Percentiles rank a stretch among this genome's conserved stretches.
Conservation (phyloP, 2,329 filamentous ascomycete species). For the Chrysosporium queenslandicum region DNA sequence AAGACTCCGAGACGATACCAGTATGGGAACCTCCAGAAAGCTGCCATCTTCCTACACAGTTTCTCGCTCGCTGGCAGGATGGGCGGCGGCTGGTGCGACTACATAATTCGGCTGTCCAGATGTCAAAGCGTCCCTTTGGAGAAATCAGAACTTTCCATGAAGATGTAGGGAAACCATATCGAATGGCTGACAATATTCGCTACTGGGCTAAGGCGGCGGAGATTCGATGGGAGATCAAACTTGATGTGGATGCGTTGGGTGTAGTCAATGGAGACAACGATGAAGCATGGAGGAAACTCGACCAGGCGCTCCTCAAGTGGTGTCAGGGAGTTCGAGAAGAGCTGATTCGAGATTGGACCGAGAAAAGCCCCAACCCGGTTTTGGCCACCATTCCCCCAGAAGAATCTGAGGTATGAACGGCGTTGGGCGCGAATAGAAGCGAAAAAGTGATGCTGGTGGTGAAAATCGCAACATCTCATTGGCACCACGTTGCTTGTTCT, state of each 20-base stretch:
- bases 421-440: slow-evolving; percentile 7
- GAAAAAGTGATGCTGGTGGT: slow-evolving; percentile 5
- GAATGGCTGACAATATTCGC: slow-evolving; percentile 81
- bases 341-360: slow-evolving; percentile 61
- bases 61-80: slow-evolving; percentile 63
- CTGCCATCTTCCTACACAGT: slow-evolving; percentile 45
- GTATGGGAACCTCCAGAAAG: slow-evolving; percentile 54
- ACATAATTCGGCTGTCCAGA: slow-evolving; percentile 79
- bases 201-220: slow-evolving; percentile 97
- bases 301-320: slow-evolving; percentile 74
- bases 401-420: not conserved
- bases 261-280: slow-evolving; percentile 64
- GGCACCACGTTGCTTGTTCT: slow-evolving; percentile 15
- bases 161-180: slow-evolving; percentile 92
- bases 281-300: slow-evolving; percentile 67
- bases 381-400: slow-evolving; percentile 5
- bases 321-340: slow-evolving; percentile 72
- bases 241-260: slow-evolving; percentile 75
- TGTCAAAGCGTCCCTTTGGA: slow-evolving; percentile 77
- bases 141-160: slow-evolving; percentile 80
- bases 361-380: slow-evolving; percentile 4
- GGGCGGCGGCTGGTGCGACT: slow-evolving; percentile 73
- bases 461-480: slow-evolving; percentile 12
- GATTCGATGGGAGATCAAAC: slow-evolving; percentile 77
- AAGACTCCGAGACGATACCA: slow-evolving; percentile 48